These are phyloP conservation scores for Saccharomyces pastorianus DNA, from an alignment of 1,139 yeast species.

Conservation along the genomic window DNA sequence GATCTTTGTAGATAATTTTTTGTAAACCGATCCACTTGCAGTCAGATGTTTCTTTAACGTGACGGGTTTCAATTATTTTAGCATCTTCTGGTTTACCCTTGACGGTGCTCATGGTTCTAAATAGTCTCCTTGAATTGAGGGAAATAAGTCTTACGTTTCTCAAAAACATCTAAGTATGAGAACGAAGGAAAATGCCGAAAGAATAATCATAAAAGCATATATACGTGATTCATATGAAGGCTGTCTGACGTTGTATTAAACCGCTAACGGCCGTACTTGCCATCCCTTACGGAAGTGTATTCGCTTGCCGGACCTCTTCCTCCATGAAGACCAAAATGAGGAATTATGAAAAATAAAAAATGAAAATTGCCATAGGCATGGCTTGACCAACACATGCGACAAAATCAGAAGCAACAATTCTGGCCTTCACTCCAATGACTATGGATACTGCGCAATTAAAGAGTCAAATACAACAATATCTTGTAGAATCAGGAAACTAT, in stretches of 20 bases:
- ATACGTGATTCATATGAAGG: not conserved
- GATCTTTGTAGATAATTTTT: conserved; percentile 62
- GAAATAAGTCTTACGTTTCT: not conserved
- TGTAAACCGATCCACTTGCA: conserved; percentile 51
- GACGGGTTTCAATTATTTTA: conserved; percentile 31
- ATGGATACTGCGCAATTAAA: conserved; percentile 33
- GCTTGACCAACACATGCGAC: not conserved
- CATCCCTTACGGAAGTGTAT: not conserved
- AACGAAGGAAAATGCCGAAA: not conserved
- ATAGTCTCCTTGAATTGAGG: not conserved
- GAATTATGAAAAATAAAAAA: not conserved
- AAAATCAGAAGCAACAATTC: not conserved
- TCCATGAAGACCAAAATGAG: not conserved
- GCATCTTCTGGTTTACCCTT: conserved; percentile 35
- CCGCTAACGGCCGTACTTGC: not conserved
- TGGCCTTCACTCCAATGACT: not conserved
- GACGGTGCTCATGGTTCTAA: conserved; percentile 19
- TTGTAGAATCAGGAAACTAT: conserved; percentile 74
- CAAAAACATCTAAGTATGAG: not conserved
- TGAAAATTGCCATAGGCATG: not conserved
- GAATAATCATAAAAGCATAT: not conserved
- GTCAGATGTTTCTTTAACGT: conserved; percentile 37
- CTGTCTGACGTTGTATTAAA: not conserved
- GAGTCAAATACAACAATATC: conserved; percentile 58
- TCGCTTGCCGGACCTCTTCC: not conserved